phyloP scores from a whole-genome alignment of 2,329 filamentous ascomycete species.

The Lithohypha guttulata region DNA sequence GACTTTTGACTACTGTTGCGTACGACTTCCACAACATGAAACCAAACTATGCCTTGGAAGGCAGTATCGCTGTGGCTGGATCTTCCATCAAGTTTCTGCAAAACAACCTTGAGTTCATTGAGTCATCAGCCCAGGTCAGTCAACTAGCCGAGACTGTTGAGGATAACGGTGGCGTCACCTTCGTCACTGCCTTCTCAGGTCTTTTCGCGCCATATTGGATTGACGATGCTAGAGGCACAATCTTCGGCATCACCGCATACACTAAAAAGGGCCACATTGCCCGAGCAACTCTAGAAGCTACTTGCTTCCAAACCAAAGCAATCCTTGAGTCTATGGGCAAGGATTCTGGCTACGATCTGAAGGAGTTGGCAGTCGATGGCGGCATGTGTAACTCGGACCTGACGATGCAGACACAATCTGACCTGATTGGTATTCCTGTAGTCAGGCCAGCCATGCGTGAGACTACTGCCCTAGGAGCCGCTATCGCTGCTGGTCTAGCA shows the following conservation, averaged over 20 bases:
- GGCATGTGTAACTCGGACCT: conserved; percentile 82
- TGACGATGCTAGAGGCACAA: conserved; percentile 78
- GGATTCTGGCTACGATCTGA: conserved; percentile 66
- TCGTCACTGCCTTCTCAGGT: conserved; percentile 85
- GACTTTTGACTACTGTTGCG: conserved; percentile 74
- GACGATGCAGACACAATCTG: conserved; percentile 80
- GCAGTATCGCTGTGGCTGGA: conserved; percentile 71
- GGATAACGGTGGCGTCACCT: conserved; percentile 73
- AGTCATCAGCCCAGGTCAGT: conserved; percentile 51
- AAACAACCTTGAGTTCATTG: conserved; percentile 55
- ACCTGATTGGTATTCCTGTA: conserved; percentile 73
- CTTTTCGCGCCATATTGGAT: conserved; percentile 93
- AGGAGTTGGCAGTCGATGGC: conserved; percentile 71
- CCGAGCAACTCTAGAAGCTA: conserved; percentile 78
- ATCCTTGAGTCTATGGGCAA: conserved; percentile 87
- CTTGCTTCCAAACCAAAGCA: conserved; percentile 84
- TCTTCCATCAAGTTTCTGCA: conserved; percentile 67
- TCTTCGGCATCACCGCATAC: conserved; percentile 77
- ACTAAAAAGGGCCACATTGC: conserved; percentile 79
- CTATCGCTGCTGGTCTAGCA: conserved; percentile 80
- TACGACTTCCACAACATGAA: conserved; percentile 65
- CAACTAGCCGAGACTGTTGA: conserved; percentile 53
- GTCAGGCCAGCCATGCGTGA: conserved; percentile 81
- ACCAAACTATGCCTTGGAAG: conserved; percentile 71
- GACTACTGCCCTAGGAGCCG: conserved; percentile 78